Evolutionary conservation across 345 rosid species (phyloP), one percentile per base, ranked within the genome.

Genomic region (Aurinia saxatilis): DNA sequence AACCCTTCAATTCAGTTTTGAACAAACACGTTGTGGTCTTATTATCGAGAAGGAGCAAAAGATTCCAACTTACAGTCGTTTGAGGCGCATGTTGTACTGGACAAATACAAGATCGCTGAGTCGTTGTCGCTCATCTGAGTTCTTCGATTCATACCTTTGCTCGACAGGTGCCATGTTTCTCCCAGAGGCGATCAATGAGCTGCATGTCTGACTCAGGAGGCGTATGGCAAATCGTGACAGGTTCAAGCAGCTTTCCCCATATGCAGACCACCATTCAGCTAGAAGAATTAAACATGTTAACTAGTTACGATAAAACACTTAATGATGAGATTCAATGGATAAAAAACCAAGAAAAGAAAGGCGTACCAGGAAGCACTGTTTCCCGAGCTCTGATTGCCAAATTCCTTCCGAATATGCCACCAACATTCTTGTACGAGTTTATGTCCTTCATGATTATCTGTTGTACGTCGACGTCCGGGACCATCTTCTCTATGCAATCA

Each of bases 221-320:
- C 85, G 91, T 35, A 78, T 50, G 0, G 97, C 97, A 65, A 92
- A 61, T 62, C 89, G 91, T 36, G 89, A 75, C 79, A 92, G 78
- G 60, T 92, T 87, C 35, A 91, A 87, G 79, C 99, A 90, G 63
- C 87, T 81, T 70, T 91, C 97, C 42, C 95, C 99, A 71, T 85
- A 89, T 37, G 95, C 78, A 57, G 85, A 81, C 98, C 98, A 92
- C 98, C 98, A 92, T 67, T 92, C 97, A 57, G 81, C 98, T 92
- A 47, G 46, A 6, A n/a, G n/a, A 77, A 56, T 35, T 50, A 61
- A 70, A 12, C 25, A 71, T 50, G 35, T n/a, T n/a, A n/a, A n/a
- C n/a, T n/a, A n/a, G n/a, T n/a, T n/a, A n/a, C n/a, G n/a, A n/a
- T n/a, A n/a, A n/a, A n/a, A n/a, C n/a, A n/a, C n/a, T n/a, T n/a